Evolutionary conservation across 805 yeast genomes (phyloP), one percentile per base, ranked within the genome.

Genomic region (Limtongia smithiae): DNA sequence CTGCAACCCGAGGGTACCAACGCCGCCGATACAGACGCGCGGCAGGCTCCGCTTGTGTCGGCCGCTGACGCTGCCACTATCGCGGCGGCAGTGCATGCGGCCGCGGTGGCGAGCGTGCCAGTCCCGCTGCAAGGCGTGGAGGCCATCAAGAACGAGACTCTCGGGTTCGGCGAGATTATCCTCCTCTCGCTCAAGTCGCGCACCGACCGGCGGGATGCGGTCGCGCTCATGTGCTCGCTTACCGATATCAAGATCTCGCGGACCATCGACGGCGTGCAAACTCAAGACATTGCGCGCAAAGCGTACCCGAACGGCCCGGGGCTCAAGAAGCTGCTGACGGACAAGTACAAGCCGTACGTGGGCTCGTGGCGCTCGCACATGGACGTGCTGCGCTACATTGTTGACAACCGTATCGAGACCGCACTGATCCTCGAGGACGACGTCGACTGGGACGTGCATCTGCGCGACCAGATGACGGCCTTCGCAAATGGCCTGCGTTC

Each of bases 341-440:
- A 31, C 18, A 22, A 31, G 24, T 44, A 31, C 15, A 33, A 15
- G 15, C 36, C 44, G 14, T 40, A 46, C 21, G 14, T 49, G 25
- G 53, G 49, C 8, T 31, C 46, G 33, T 49, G 53, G 53, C 27
- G 53, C 12, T 36, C 50, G 9, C 53, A 49, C 36, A 48, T 44
- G 30, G 27, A 49, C 36, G 41, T 48, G 11, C 44, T 54, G 41
- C 37, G 48, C n/a, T 24, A 40, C 30, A 24, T 49, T 25, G 21
- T 49, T n/a, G 49, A 49, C 27, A 35, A 22, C 21, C 15, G 35
- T 5, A 28, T 44, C 21, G 49, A 49, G 35, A 38, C 53, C 11
- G 40, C 44, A 18, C 42, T 49, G 4, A 41, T 49, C 24, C 25
- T 49, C 18, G 53, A 49, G 25, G 53, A 49, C 25, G 49, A 49